Evolutionary conservation across 2,329 filamentous ascomycete species (phyloP).

Genomic region (Dactylonectria estremocensis): DNA sequence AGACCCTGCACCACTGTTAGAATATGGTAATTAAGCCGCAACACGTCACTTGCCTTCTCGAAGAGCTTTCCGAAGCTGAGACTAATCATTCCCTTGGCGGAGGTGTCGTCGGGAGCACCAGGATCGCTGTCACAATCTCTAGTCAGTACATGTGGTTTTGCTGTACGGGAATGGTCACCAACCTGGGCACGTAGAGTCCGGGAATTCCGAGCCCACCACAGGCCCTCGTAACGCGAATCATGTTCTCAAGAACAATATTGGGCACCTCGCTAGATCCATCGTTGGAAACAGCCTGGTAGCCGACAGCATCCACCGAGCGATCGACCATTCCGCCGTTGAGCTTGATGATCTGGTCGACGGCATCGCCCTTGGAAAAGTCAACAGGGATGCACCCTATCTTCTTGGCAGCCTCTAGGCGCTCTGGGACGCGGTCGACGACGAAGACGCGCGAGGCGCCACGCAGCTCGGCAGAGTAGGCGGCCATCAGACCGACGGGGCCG

Average conservation of each 20-base stretch:
- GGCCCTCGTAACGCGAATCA: conserved; percentile 74
- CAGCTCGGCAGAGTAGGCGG: conserved; percentile 74
- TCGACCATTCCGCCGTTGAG: conserved; percentile 74
- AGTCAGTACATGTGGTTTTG: neutral
- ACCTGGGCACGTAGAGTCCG: conserved; percentile 63
- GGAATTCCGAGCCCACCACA: conserved; percentile 75
- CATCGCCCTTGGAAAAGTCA: conserved; percentile 73
- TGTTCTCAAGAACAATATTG: conserved; percentile 74
- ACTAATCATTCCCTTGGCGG: conserved; percentile 74
- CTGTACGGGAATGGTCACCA: neutral
- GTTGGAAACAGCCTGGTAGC: conserved; percentile 73
- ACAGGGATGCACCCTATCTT: conserved; percentile 75
- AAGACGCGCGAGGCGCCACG: conserved; percentile 74
- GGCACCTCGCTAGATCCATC: conserved; percentile 72
- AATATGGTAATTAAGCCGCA: neutral
- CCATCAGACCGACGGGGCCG: conserved; percentile 77
- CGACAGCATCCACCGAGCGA: conserved; percentile 75
- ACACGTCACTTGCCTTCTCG: conserved; percentile 67
- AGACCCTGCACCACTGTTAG: conserved; percentile 62
- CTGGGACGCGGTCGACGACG: conserved; percentile 74
- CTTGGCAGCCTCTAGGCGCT: conserved; percentile 70
- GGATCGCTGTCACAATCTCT: conserved; percentile 64
- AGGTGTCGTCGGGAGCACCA: conserved; percentile 73
- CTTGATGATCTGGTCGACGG: conserved; percentile 72
- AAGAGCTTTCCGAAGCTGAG: conserved; percentile 78